These are phyloP conservation scores for Pythium plurisporium DNA, from an alignment of 352 stramenopile species.

Conservation along the genomic window DNA sequence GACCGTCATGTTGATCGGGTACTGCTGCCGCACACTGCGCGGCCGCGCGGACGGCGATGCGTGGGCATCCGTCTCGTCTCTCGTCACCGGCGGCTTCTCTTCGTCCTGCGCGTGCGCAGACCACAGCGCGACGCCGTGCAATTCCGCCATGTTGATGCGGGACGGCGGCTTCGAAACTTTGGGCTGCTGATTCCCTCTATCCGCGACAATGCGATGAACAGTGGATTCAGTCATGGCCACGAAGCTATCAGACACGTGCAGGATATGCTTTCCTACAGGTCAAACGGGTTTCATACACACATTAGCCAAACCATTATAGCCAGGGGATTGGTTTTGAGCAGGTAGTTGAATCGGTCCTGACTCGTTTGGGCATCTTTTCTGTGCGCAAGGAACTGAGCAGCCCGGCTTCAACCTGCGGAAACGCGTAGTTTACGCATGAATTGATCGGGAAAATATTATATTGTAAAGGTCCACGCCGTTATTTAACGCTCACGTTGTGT, in stretches of 20 bases:
- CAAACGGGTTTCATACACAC: no score
- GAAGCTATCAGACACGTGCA: slow-evolving; percentile 11
- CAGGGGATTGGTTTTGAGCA: background rate
- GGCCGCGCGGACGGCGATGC: slow-evolving; percentile 10
- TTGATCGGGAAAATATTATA: slow-evolving; percentile 17
- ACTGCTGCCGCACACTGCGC: slow-evolving; percentile 38
- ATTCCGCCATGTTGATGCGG: slow-evolving; percentile 13
- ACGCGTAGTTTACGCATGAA: slow-evolving; percentile 11
- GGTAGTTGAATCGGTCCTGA: slow-evolving; percentile 25
- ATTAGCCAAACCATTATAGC: background rate
- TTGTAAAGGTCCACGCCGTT: slow-evolving; percentile 10
- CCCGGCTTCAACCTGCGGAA: slow-evolving; percentile 7
- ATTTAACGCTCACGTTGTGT: slow-evolving; percentile 6
- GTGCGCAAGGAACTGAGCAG: background rate
- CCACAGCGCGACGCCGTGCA: slow-evolving; percentile 11
- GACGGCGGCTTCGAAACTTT: slow-evolving; percentile 7
- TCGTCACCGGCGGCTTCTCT: background rate
- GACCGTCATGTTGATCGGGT: slow-evolving; percentile 52
- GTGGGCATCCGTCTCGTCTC: background rate
- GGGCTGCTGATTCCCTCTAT: slow-evolving; percentile 11
- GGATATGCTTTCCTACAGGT: slow-evolving; percentile 1
- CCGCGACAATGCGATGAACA: slow-evolving; percentile 14
- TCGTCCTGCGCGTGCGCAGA: background rate
- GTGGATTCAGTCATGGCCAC: slow-evolving; percentile 23
- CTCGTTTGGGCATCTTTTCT: slow-evolving; percentile 19